Evolutionary conservation across 768 basidiomycete genomes (phyloP).

Genomic region (Lentinula edodes): DNA sequence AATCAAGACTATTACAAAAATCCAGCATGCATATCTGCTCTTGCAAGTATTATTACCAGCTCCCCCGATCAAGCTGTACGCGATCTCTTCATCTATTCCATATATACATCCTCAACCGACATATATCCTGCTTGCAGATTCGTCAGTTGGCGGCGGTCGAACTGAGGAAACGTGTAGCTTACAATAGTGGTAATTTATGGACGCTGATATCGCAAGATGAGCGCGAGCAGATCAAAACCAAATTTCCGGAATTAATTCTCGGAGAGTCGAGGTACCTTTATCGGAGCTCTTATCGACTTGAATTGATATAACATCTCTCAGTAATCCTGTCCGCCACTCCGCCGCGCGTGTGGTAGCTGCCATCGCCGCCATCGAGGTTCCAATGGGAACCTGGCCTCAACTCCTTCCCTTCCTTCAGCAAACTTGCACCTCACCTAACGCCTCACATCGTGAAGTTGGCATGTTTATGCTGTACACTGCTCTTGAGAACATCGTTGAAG

Average conservation of each 20-base stretch:
- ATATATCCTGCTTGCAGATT: slow-evolving; percentile 46
- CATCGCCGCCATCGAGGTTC: slow-evolving; percentile 86
- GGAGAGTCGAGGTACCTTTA: slow-evolving; percentile 66
- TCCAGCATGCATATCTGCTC: slow-evolving; percentile 83
- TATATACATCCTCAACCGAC: slow-evolving; percentile 1
- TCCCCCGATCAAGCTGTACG: slow-evolving; percentile 82
- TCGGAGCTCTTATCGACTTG: slow-evolving; percentile 4
- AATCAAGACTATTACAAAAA: slow-evolving; percentile 93
- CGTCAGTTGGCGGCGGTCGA: slow-evolving; percentile 97
- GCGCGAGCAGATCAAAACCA: slow-evolving; percentile 80
- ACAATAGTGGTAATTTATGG: slow-evolving; percentile 83
- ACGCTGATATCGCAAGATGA: slow-evolving; percentile 56
- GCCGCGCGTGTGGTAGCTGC: slow-evolving; percentile 90
- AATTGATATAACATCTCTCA: slow-evolving; percentile 26
- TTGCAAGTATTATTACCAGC: slow-evolving; percentile 80
- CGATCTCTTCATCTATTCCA: slow-evolving; percentile 14
- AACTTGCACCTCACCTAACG: slow-evolving; percentile 62
- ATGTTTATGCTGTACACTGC: slow-evolving; percentile 87
- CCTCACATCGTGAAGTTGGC: slow-evolving; percentile 85
- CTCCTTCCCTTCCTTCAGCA: slow-evolving; percentile 85
- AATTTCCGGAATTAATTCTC: slow-evolving; percentile 74
- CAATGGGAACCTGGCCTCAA: slow-evolving; percentile 72
- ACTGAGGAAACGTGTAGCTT: slow-evolving; percentile 84
- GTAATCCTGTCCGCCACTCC: slow-evolving; percentile 88
- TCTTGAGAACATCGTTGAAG: slow-evolving; percentile 86